phyloP scores from a whole-genome alignment of 2,329 filamentous ascomycete species.

The Cercospora berteroae region DNA sequence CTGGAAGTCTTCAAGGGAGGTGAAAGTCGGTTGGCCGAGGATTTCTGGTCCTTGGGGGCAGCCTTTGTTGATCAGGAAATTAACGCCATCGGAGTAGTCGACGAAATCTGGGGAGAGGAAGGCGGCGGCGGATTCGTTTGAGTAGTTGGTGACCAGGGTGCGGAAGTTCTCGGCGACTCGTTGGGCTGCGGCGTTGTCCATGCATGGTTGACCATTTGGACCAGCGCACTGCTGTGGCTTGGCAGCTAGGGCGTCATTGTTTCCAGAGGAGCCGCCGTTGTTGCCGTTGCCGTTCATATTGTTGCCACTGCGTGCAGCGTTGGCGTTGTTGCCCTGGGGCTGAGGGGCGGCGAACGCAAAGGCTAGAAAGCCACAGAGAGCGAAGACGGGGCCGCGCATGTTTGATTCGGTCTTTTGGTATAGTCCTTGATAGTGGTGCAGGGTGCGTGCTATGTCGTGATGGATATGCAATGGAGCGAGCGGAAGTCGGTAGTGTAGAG shows the following conservation, averaged over 20 bases:
- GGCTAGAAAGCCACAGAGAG: background rate
- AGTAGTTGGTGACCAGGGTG: conserved; percentile 34
- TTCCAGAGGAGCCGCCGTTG: background rate
- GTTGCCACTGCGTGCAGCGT: background rate
- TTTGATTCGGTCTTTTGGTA: background rate
- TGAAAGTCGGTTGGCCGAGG: conserved; percentile 33
- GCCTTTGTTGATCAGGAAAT: conserved; percentile 35
- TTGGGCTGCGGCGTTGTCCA: conserved; percentile 29
- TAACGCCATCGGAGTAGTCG: conserved; percentile 36
- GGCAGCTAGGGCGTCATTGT: background rate
- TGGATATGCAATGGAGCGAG: conserved; percentile 9
- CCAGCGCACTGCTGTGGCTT: conserved; percentile 12
- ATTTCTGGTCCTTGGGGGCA: conserved; percentile 24
- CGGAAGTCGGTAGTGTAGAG: conserved; percentile 3
- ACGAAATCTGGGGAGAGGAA: conserved; percentile 30
- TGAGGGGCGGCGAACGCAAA: background rate
- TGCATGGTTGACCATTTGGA: conserved; percentile 22
- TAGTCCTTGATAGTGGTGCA: background rate
- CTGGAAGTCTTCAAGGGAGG: conserved; percentile 30
- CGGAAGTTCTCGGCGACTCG: conserved; percentile 34
- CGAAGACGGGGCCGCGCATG: background rate
- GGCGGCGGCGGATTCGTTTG: conserved; percentile 26
- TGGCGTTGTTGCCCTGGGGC: background rate
- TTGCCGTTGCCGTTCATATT: conserved; percentile 8
- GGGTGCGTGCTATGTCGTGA: background rate